phyloP scores from a whole-genome alignment of 2,329 filamentous ascomycete species.

The Venturia nashicola region DNA sequence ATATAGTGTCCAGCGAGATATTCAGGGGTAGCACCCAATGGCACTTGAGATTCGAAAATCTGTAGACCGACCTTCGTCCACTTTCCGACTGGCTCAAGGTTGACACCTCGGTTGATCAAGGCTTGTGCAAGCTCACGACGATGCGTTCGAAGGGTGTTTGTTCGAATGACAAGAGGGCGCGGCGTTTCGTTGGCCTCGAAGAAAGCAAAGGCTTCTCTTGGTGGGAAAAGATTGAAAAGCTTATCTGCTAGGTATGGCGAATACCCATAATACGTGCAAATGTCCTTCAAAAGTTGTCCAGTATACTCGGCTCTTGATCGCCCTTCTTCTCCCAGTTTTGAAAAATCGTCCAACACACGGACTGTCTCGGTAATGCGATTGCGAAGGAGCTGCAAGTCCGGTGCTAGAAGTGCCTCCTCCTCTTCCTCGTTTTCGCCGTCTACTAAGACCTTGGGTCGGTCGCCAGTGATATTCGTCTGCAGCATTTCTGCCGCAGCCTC shows the following conservation, averaged over 20 bases:
- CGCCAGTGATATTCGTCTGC: conserved; percentile 85
- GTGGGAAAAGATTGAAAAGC: conserved; percentile 82
- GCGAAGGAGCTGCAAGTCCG: conserved; percentile 80
- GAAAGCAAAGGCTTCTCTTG: conserved; percentile 90
- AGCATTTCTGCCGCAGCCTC: conserved; percentile 77
- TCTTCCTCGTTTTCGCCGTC: conserved; percentile 48
- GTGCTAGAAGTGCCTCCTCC: conserved; percentile 54
- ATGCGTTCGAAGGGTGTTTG: conserved; percentile 79
- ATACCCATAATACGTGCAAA: conserved; percentile 96
- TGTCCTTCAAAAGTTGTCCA: conserved; percentile 73
- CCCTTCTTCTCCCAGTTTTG: conserved; percentile 65
- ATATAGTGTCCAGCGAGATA: conserved; percentile 98
- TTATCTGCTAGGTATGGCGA: conserved; percentile 91
- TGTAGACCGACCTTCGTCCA: conserved; percentile 98
- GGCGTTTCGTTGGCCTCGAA: conserved; percentile 98
- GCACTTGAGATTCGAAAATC: conserved; percentile 80
- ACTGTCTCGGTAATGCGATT: conserved; percentile 87
- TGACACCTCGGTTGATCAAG: conserved; percentile 91
- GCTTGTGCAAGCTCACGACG: conserved; percentile 76
- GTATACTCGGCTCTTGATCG: conserved; percentile 83
- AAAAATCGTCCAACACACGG: conserved; percentile 79
- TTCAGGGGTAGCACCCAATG: conserved; percentile 88
- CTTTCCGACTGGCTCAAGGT: conserved; percentile 91
- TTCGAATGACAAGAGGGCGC: conserved; percentile 87
- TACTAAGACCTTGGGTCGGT: conserved; percentile 54